Base-by-base conservation (phyloP, 192 early-diverging fungal species). In the Martensiomyces pterosporus region DNA sequence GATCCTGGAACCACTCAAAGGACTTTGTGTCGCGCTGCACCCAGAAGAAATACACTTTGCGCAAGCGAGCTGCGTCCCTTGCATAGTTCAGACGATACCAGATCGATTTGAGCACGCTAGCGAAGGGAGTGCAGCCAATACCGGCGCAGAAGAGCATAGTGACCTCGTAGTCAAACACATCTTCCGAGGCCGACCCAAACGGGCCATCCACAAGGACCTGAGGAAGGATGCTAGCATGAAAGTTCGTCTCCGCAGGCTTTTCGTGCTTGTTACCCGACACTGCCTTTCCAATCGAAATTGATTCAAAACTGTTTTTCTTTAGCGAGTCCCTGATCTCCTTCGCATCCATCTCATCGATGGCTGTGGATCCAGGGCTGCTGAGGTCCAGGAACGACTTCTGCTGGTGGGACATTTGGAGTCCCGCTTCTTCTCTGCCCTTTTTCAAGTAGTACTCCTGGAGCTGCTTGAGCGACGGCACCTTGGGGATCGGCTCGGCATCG, bases 11-110 rank as follows among this genome's bases (percentile, higher is more conserved):
- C 87, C 89, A 90, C 60, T 92, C 90, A 46, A 92, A 91, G 9
- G 84, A 83, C 47, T 85, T 81, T 49, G 83, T 85, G 64, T 91
- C 89, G 17, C 90, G 79, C 62, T 85, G 87, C 33, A 85, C 75
- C 90, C 90, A 92, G 67, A 90, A 73, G 57, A 92, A 92, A 60
- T 91, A 91, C 10, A 89, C 89, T 58, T 92, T 92, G 54, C 80
- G 81, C 29, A 92, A 67, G 3, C 77, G 69, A 52, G 73, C 60
- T 42, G 52, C 43, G 3, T 52, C 58, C 39, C 51, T 57, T 8
- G 73, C 66, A 50, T 81, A 74, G 64, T 72, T 82, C 54, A 82
- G 39, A 24, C 85, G 75, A 52, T 83, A 85, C 84, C 84, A 87
- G 67, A 90, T 81, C 36, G 82, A 82, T 49, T 90, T 90, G 52